phyloP scores from a whole-genome alignment of 1,284 basidiomycete species.

The Afroboletus lepidellus region DNA sequence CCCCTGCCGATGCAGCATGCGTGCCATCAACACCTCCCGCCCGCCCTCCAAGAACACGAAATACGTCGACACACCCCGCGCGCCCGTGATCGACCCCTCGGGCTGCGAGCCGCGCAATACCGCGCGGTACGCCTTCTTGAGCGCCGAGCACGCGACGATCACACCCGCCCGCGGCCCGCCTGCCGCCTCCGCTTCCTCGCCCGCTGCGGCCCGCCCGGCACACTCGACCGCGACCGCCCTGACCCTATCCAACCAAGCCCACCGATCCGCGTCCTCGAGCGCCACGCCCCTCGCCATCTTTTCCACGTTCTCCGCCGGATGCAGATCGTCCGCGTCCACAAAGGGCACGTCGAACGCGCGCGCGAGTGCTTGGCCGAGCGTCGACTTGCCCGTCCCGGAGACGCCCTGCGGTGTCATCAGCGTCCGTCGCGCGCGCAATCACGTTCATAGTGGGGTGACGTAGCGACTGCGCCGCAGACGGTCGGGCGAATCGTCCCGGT shows the following conservation, averaged over 20 bases:
- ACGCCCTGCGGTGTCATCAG: slow-evolving; percentile 55
- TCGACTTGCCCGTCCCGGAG: slow-evolving; percentile 86
- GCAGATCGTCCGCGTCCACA: slow-evolving; percentile 89
- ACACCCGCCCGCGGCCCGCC: slow-evolving; percentile 41
- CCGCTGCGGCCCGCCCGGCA: slow-evolving; percentile 46
- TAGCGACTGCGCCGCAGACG: too few species aligned
- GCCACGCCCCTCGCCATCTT: slow-evolving; percentile 88
- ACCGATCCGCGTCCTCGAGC: slow-evolving; percentile 79
- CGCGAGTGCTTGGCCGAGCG: slow-evolving; percentile 71
- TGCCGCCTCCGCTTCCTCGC: slow-evolving; percentile 32
- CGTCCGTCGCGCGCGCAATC: not conserved
- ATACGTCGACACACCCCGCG: not conserved
- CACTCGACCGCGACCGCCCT: slow-evolving; percentile 61
- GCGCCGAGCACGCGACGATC: slow-evolving; percentile 84
- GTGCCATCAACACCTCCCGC: slow-evolving; percentile 57
- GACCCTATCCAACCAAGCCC: slow-evolving; percentile 83
- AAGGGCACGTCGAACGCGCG: slow-evolving; percentile 66
- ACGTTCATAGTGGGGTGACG: too few species aligned
- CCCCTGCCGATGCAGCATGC: slow-evolving; percentile 70
- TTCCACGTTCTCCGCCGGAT: slow-evolving; percentile 77
- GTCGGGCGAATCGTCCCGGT: too few species aligned
- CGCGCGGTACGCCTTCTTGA: slow-evolving; percentile 81
- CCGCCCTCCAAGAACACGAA: slow-evolving; percentile 76
- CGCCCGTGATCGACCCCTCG: slow-evolving; percentile 12
- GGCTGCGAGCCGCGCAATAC: slow-evolving; percentile 56